These are phyloP conservation scores for Mycena polygramma DNA, from an alignment of 768 basidiomycete species.

Conservation along the genomic window DNA sequence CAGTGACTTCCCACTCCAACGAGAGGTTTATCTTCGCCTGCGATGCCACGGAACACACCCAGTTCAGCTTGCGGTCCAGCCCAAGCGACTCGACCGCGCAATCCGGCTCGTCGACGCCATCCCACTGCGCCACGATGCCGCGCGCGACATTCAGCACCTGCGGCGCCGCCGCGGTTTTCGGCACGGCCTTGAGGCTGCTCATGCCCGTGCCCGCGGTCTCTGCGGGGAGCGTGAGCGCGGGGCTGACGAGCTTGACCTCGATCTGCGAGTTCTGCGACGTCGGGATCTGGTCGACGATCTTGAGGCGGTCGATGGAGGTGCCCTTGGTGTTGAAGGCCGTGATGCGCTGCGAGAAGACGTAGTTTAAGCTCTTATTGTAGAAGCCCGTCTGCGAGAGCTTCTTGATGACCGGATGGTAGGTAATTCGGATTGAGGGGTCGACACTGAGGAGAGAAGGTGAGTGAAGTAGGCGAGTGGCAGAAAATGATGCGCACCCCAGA, in stretches of 20 bases:
- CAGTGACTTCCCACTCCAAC: slow-evolving; percentile 52
- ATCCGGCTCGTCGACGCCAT: slow-evolving; percentile 41
- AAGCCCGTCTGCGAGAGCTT: slow-evolving; percentile 44
- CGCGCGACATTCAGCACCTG: slow-evolving; percentile 34
- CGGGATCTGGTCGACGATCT: slow-evolving; percentile 43
- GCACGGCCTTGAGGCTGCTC: slow-evolving; percentile 17
- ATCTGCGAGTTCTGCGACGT: slow-evolving; percentile 41
- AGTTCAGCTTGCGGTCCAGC: slow-evolving; percentile 51
- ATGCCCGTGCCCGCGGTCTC: slow-evolving; percentile 23
- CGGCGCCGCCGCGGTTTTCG: slow-evolving; percentile 10
- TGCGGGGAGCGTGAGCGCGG: slow-evolving; percentile 33
- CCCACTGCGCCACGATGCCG: slow-evolving; percentile 45
- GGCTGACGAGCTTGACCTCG: slow-evolving; percentile 39
- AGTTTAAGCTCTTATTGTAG: slow-evolving; percentile 40
- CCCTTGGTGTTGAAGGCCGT: slow-evolving; percentile 43
- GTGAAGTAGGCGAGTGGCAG: not conserved
- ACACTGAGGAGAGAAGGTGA: slow-evolving; percentile 28
- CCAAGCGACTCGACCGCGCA: slow-evolving; percentile 42
- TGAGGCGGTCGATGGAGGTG: slow-evolving; percentile 33
- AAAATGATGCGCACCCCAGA: slow-evolving; percentile 40
- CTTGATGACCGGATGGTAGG: slow-evolving; percentile 43
- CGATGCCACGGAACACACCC: slow-evolving; percentile 49
- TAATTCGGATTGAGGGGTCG: slow-evolving; percentile 45
- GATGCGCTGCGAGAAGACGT: slow-evolving; percentile 43
- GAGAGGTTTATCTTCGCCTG: slow-evolving; percentile 48